Conservation (phyloP, 192 early-diverging fungal genomes). For the Linnemannia exigua region DNA sequence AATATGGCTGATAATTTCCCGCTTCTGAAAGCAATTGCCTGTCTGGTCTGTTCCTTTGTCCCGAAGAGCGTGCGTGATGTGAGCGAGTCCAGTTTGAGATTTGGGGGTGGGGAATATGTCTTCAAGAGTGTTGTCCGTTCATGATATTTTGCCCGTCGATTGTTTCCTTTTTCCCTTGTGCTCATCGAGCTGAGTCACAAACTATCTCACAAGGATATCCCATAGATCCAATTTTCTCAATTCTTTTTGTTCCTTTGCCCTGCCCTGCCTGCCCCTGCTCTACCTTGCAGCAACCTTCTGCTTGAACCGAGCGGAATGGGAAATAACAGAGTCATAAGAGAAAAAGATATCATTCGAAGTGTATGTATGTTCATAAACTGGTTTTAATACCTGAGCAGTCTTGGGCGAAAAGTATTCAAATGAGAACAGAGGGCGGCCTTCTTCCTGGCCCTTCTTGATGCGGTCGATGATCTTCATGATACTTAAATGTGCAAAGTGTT, state of each 20-base stretch:
- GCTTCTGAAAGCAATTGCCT: background rate
- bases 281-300: background rate
- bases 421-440: constrained; percentile 83
- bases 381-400: constrained; percentile 75
- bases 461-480: constrained; percentile 84
- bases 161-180: background rate
- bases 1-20: background rate
- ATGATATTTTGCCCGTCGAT: background rate
- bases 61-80: too few relatives aligned
- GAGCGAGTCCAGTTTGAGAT: background rate
- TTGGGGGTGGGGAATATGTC: background rate
- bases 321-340: background rate
- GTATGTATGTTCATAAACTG: background rate
- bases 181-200: constrained; percentile 46
- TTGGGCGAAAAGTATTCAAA: constrained; percentile 99
- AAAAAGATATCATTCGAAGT: background rate
- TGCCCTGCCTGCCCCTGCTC: background rate
- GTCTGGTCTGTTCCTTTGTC: background rate
- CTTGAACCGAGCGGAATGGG: background rate
- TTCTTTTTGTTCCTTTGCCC: background rate
- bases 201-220: background rate
- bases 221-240: background rate
- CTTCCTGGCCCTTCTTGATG: constrained; percentile 75
- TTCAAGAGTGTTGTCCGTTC: background rate
- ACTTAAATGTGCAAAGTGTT: background rate